Percentiles rank a stretch among this genome's conserved stretches.
Evolutionary conservation across 73 alveolate genomes (phyloP).

Genomic region (Loxodes magnus): DNA sequence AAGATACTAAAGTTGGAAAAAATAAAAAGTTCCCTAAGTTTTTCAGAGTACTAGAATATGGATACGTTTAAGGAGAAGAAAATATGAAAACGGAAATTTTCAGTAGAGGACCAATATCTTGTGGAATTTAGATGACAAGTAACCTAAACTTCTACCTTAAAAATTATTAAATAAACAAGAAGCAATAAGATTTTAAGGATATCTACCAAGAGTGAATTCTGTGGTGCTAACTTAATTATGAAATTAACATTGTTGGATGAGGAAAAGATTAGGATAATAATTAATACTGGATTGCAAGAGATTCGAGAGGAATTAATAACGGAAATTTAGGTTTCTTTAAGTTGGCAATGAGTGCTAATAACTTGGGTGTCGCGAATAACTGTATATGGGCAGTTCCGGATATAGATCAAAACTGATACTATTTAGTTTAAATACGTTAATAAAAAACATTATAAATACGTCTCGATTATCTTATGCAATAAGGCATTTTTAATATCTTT

Average conservation of each 20-base stretch:
- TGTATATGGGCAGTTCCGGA: slow-evolving; percentile 47
- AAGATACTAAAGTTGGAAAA: slow-evolving; percentile 34
- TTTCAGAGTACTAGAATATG: slow-evolving; percentile 37
- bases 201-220: slow-evolving; percentile 32
- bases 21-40: slow-evolving; percentile 20
- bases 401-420: too few relatives aligned
- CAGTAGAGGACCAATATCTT: slow-evolving; percentile 62
- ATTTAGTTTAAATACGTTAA: too few relatives aligned
- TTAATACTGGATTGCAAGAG: slow-evolving; percentile 48
- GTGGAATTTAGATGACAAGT: slow-evolving; percentile 48
- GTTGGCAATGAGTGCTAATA: slow-evolving; percentile 37
- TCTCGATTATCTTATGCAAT: too few relatives aligned
- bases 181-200: slow-evolving; percentile 27
- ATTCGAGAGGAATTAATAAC: slow-evolving; percentile 70
- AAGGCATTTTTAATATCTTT: too few relatives aligned
- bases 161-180: neutral
- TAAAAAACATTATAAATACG: too few relatives aligned
- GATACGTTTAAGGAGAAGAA: slow-evolving; percentile 37
- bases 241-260: slow-evolving; percentile 65
- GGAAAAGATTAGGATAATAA: slow-evolving; percentile 73
- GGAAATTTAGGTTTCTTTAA: slow-evolving; percentile 64
- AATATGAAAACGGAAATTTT: slow-evolving; percentile 55
- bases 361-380: slow-evolving; percentile 34
- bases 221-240: slow-evolving; percentile 19
- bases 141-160: slow-evolving; percentile 23